phyloP scores from a whole-genome alignment of 2,329 filamentous ascomycete genomes.

The Aspergillus sojae region DNA sequence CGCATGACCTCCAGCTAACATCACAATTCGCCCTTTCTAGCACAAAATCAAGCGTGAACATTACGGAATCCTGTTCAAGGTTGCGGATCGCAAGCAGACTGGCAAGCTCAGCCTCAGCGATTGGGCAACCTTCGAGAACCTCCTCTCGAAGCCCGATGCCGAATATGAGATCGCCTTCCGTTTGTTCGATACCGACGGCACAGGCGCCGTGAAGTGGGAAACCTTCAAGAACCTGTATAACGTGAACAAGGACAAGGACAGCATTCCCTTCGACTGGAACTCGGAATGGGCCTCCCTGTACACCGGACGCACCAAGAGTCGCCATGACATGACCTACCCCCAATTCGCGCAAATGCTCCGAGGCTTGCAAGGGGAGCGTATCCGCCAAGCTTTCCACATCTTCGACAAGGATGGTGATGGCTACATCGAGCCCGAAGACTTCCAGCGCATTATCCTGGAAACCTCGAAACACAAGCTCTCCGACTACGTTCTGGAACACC shows the following conservation, averaged over 20 bases:
- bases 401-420: conserved; percentile 92
- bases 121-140: conserved; percentile 92
- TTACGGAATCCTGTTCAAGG: conserved; percentile 88
- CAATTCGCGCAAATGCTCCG: conserved; percentile 99
- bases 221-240: conserved; percentile 84
- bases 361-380: conserved; percentile 91
- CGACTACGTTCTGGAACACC: conserved; percentile 88
- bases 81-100: conserved; percentile 77
- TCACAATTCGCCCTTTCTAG: conserved; percentile 50
- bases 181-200: conserved; percentile 85
- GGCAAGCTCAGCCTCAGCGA: conserved; percentile 79
- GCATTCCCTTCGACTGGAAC: conserved; percentile 94
- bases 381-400: conserved; percentile 89
- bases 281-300: conserved; percentile 96
- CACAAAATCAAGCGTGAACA: conserved; percentile 98
- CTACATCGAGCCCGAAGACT: conserved; percentile 93
- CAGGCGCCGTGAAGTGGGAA: conserved; percentile 85
- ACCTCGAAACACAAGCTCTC: conserved; percentile 95
- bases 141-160: conserved; percentile 90
- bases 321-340: conserved; percentile 89
- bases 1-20: conserved; percentile 19
- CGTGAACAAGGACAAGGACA: conserved; percentile 80
- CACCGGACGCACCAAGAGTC: conserved; percentile 81
- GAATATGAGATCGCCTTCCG: conserved; percentile 99
- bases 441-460: conserved; percentile 93